A percentile compares a stretch with the other conserved stretches of the same genome.
These are phyloP conservation scores for Fomitopsis serialis DNA, from an alignment of 768 basidiomycete genomes.

Conservation along the genomic window DNA sequence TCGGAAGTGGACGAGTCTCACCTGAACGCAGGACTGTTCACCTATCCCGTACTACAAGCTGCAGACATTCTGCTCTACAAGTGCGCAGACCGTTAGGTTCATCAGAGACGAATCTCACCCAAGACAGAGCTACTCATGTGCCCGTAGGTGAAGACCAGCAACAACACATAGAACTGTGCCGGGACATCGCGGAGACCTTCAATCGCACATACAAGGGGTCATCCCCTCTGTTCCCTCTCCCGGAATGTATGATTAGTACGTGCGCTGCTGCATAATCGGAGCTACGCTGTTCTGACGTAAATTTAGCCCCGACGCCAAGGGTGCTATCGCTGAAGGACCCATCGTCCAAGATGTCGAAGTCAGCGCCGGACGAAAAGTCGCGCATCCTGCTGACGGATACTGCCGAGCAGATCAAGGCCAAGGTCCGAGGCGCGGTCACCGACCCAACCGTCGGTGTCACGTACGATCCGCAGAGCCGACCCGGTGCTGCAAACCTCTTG, in stretches of 20 bases:
- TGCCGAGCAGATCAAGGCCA: slow-evolving; percentile 50
- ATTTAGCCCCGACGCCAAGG: slow-evolving; percentile 69
- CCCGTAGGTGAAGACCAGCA: slow-evolving; percentile 96
- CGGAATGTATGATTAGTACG: slow-evolving; percentile 71
- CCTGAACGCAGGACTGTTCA: slow-evolving; percentile 81
- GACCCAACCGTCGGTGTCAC: slow-evolving; percentile 74
- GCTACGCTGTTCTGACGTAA: background rate
- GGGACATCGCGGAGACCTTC: slow-evolving; percentile 80
- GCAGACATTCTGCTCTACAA: slow-evolving; percentile 87
- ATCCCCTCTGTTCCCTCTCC: slow-evolving; percentile 60
- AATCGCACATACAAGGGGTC: slow-evolving; percentile 58
- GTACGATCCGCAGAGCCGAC: slow-evolving; percentile 75
- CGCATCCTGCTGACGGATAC: slow-evolving; percentile 86
- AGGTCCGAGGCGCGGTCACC: slow-evolving; percentile 79
- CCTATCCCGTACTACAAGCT: slow-evolving; percentile 90
- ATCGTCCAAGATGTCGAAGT: slow-evolving; percentile 92
- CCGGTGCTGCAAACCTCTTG: slow-evolving; percentile 80
- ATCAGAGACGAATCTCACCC: background rate
- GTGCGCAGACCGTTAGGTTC: slow-evolving; percentile 33
- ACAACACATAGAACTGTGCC: slow-evolving; percentile 87
- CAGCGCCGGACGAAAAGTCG: slow-evolving; percentile 68
- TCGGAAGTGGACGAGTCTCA: slow-evolving; percentile 77
- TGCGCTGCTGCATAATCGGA: slow-evolving; percentile 1
- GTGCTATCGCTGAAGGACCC: slow-evolving; percentile 86
- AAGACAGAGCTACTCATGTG: slow-evolving; percentile 70